Percentiles rank a stretch among this genome's conserved stretches.
These are phyloP conservation scores for Phytopythium chamaehyphon DNA, from an alignment of 352 stramenopile species.

Conservation along the genomic window DNA sequence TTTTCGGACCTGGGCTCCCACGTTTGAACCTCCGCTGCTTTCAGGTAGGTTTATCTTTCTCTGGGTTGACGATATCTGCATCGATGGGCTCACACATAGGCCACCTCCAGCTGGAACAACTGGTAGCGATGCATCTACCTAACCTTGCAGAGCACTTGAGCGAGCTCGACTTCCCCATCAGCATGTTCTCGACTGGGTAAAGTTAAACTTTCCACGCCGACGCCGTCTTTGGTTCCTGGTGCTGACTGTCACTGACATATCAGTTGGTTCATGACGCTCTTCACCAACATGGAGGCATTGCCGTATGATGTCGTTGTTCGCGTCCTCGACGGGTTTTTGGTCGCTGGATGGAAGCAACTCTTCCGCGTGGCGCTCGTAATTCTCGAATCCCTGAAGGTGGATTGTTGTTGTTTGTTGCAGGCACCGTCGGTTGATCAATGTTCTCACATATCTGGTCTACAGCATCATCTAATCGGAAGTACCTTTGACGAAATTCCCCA, in stretches of 20 bases:
- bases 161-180: slow-evolving; percentile 63
- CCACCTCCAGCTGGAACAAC: slow-evolving; percentile 42
- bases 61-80: no score
- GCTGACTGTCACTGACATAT: neutral
- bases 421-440: no score
- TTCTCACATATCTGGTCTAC: neutral
- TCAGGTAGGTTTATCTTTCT: slow-evolving; percentile 30
- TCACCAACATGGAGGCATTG: slow-evolving; percentile 70
- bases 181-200: slow-evolving; percentile 63
- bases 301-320: slow-evolving; percentile 54
- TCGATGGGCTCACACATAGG: no score
- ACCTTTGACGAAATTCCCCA: slow-evolving; percentile 71
- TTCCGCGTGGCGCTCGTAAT: slow-evolving; percentile 62
- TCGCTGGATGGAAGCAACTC: slow-evolving; percentile 70
- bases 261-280: slow-evolving; percentile 84
- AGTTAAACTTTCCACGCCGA: neutral
- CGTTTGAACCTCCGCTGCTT: slow-evolving; percentile 61
- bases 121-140: slow-evolving; percentile 37
- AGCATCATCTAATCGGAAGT: slow-evolving; percentile 52
- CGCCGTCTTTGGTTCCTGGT: neutral
- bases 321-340: slow-evolving; percentile 62
- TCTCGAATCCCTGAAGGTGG: slow-evolving; percentile 50
- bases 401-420: no score
- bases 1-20: slow-evolving; percentile 58
- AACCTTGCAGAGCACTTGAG: slow-evolving; percentile 40